Evolutionary conservation across 2,329 filamentous ascomycete species (phyloP), one percentile per base, ranked within the genome.

Genomic region (Hypomyces rosellus): DNA sequence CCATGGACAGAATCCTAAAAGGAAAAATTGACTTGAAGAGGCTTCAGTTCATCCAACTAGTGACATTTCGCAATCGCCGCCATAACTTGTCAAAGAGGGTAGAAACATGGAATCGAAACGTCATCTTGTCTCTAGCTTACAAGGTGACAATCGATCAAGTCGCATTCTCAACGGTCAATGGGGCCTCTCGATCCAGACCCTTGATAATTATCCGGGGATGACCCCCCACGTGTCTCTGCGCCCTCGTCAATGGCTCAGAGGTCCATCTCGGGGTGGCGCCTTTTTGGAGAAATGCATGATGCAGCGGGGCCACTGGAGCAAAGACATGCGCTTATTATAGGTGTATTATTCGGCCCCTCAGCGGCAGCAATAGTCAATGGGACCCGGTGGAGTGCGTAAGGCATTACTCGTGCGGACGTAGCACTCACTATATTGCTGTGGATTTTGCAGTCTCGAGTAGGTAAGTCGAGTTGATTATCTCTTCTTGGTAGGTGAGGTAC

Each of bases 181-280:
- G 16, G 34, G 22, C 16, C 20, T 36, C 15, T 43, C 25, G 25
- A 16, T 51, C 44, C 39, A 34, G 40, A 15, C 16, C 18, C 34
- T 40, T 44, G 40, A 39, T 45, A 51, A 41, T 48, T 38, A 45
- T 46, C 13, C 20, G 39, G 16, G 45, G 25, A 15, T 42, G 8
- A 45, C 30, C 45, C 48, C 34, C 37, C 25, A 30, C 25, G 25
- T 30, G 25, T 30, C 25, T 30, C 25, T 30, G 25, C 25, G 25
- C 25, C 6, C 25, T 30, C 25, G 25, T 30, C 25, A 30, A 30
- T 30, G 25, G 25, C 25, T 30, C 45, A 41, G n/a, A 40, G 39
- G 16, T 45, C 39, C 41, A 16, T 39, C 40, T 34, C 34, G 46
- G 34, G 49, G 49, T 48, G 49, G 45, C 37, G 34, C 34, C 39